Evolutionary conservation across 306 rosid genomes (phyloP).

Genomic region (Vicia sativa): DNA sequence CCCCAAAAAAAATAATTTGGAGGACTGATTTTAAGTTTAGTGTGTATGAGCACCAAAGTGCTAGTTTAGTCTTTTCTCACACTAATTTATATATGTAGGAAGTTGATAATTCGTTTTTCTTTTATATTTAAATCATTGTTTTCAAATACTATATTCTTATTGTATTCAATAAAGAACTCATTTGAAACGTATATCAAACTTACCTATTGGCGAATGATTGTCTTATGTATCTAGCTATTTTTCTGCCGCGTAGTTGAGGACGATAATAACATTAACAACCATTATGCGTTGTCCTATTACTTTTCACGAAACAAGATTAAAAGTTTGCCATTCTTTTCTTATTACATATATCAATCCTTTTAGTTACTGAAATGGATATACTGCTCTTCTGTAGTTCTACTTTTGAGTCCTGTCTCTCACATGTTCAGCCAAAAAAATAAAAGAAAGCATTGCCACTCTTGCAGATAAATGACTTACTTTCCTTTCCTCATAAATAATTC

Average conservation of each 20-base stretch:
- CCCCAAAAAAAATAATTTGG: no score
- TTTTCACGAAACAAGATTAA: conserved; percentile 16
- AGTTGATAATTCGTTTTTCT: conserved; percentile 17
- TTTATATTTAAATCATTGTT: conserved; percentile 13
- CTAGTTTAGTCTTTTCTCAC: not conserved
- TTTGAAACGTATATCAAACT: not conserved
- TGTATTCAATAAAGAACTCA: conserved; percentile 6
- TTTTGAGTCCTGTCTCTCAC: conserved; percentile 9
- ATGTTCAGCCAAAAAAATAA: conserved; percentile 16
- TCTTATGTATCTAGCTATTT: conserved; percentile 7
- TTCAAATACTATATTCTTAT: conserved; percentile 3
- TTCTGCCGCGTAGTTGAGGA: conserved; percentile 20
- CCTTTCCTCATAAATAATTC: conserved; percentile 7
- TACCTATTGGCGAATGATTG: conserved; percentile 11
- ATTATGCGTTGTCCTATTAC: not conserved
- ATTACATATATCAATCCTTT: not conserved
- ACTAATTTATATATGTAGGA: not conserved
- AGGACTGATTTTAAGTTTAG: not conserved
- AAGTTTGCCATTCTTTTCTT: conserved; percentile 10
- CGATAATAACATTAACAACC: not conserved
- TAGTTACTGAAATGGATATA: conserved; percentile 11
- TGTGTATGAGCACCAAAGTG: not conserved
- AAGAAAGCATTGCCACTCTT: conserved; percentile 14
- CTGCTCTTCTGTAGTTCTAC: not conserved
- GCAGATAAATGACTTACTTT: conserved; percentile 28